Percentiles rank a stretch among this genome's conserved stretches.
phyloP scores from a whole-genome alignment of 805 yeast genomes.

The Teunomyces aglyptinius region DNA sequence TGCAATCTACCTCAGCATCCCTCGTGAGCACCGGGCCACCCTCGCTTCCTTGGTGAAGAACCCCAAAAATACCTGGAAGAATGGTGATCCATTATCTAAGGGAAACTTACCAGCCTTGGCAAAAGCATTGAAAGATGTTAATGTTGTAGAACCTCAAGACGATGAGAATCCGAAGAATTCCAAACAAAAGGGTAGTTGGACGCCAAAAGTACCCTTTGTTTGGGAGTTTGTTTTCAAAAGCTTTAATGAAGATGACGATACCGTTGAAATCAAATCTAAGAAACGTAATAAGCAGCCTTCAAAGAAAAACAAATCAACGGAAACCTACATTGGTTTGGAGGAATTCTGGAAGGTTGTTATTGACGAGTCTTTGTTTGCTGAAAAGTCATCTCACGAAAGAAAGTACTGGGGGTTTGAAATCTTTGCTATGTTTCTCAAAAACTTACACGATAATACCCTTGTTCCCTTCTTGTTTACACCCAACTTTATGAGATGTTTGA shows the following conservation, averaged over 20 bases:
- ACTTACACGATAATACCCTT: slow-evolving; percentile 15
- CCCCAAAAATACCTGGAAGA: slow-evolving; percentile 54
- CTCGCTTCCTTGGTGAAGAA: slow-evolving; percentile 10
- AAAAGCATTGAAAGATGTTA: slow-evolving; percentile 62
- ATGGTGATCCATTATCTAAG: slow-evolving; percentile 68
- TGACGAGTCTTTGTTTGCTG: slow-evolving; percentile 77
- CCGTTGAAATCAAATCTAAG: slow-evolving; percentile 26
- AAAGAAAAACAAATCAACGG: slow-evolving; percentile 17
- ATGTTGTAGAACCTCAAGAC: slow-evolving; percentile 35
- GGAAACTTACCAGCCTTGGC: slow-evolving; percentile 63
- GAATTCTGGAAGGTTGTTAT: slow-evolving; percentile 81
- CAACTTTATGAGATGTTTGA: slow-evolving; percentile 68
- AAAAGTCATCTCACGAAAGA: slow-evolving; percentile 77
- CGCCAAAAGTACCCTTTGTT: slow-evolving; percentile 70
- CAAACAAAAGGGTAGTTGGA: slow-evolving; percentile 68
- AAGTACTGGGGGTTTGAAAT: slow-evolving; percentile 85
- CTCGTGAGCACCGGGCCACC: slow-evolving; percentile 22
- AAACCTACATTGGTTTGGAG: slow-evolving; percentile 25
- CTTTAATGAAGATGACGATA: slow-evolving; percentile 26
- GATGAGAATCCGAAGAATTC: slow-evolving; percentile 23
- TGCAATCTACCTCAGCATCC: slow-evolving; percentile 62
- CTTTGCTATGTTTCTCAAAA: slow-evolving; percentile 47
- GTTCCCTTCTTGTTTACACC: slow-evolving; percentile 47
- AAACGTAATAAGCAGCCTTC: slow-evolving; percentile 33
- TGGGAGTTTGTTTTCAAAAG: slow-evolving; percentile 63